Base-by-base conservation (phyloP, 2,329 filamentous ascomycete species). In the Clarireedia hainanense region DNA sequence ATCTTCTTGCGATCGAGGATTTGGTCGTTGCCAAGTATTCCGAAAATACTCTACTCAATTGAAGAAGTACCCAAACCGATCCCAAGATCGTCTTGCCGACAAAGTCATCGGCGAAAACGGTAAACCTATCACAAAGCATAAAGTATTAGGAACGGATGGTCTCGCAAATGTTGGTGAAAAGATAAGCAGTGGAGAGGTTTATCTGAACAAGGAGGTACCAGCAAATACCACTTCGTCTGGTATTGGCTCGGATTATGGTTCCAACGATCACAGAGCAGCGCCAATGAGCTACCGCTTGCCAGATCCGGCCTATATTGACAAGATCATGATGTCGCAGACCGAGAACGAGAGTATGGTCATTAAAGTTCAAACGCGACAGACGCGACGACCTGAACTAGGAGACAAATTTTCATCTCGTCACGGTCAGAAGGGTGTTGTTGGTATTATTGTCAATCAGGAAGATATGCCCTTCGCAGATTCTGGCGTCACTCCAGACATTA, bases 341-440 rank as follows among this genome's bases (percentile, higher is more conserved):
- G 92, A 97, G 68, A 84, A 85, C 59, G 91, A 96, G 61, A 88
- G 84, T 7, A 86, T 86, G 20, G 81, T 97, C 48, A 83, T 97
- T 76, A 99, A 99, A 72, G 86, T 97, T 14, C 88, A 96, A 68
- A 96, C 91, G 0, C 81, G 95, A n/a, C 95, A 99, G 71, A 99
- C 95, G 0, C 85, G 95, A 43, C 83, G 91, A 5, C 94, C 94
- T 0, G 95, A 99, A 71, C 81, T 99, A 3, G 94, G 94, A 52
- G 94, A 99, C 79, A 99, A 99, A 70, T 99, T 99, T 74, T 96
- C 91, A 0, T 99, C 94, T 50, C 89, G 94, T 58, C 94, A 99
- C 79, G 94, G 94, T 20, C 94, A 99, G 68, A 99, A 99, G 72
- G 94, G 94, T 75, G 94, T 97, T 20, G 91, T 95, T 1, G 94